Evolutionary conservation across 176 grass and related monocot genomes (phyloP), one percentile per base, ranked within the genome.

Genomic region (Zoysia pacifica): DNA sequence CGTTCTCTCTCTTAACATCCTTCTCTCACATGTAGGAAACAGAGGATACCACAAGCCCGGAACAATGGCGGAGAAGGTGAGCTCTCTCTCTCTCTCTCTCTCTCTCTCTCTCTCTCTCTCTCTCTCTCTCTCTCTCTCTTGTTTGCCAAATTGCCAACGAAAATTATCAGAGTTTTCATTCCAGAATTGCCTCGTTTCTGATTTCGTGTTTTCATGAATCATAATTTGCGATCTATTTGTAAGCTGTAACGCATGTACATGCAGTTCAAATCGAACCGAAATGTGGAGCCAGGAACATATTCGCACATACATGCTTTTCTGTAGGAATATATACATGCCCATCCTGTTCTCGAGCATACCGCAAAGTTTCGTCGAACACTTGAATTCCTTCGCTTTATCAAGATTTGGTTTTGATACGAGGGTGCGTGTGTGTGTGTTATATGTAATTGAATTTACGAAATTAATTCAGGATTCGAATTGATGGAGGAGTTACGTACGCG

Each of bases 31-130:
- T 87, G 85, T 83, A 71, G 77, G 13, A 64, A 53, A 13, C 54
- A 18, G 55, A 49, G 35, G 56, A 61, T n/a, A n/a, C n/a, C n/a
- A n/a, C n/a, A n/a, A n/a, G n/a, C n/a, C 5, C 5, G 12, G 15
- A 82, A 68, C 4, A 45, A 83, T 83, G 86, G 81, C 75, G 1
- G 86, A 79, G 69, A 75, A 79, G 69, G 86, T 88, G 15, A 53
- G 5, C 67, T 61, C 74, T 39, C 73, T 44, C 28, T 73, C 11
- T 72, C 16, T 76, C 5, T n/a, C 58, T 66, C 9, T 19, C 39
- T 82, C 18, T 44, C 7, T 43, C 1, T 15, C 18, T 37, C 11
- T 1, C 18, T 67, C 38, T 67, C 38, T 44, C 39, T 67, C 39
- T 67, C 39, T 65, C 37, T 42, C 13, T 67, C 12, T 65, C 10